Conservation (phyloP, 2,329 filamentous ascomycete genomes). For the Gnomoniopsis sp. region DNA sequence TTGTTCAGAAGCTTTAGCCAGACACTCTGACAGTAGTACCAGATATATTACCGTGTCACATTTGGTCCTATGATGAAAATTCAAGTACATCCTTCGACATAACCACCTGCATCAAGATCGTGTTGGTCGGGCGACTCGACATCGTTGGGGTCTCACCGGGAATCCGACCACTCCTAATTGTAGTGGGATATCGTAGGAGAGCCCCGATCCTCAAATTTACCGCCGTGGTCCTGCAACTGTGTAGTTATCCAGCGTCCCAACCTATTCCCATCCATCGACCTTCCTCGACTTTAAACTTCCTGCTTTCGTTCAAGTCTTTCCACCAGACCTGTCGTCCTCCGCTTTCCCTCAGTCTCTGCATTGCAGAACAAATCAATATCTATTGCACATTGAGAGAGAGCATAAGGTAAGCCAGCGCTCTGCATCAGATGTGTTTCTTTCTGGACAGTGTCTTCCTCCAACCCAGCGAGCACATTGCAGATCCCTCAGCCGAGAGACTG, state of each 20-base stretch:
- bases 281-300: too few species aligned
- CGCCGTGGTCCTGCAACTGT: too few species aligned
- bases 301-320: too few species aligned
- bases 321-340: too few species aligned
- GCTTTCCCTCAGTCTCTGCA: too few species aligned
- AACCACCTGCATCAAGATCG: background rate
- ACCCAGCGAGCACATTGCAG: too few species aligned
- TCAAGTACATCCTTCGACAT: background rate
- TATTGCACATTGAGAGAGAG: too few species aligned
- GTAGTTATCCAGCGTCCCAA: too few species aligned
- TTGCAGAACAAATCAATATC: too few species aligned
- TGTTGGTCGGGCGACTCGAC: background rate
- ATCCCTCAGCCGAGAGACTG: background rate
- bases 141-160: background rate
- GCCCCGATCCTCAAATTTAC: too few species aligned
- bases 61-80: background rate
- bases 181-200: too few species aligned
- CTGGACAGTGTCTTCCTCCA: background rate
- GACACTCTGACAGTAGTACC: background rate
- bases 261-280: too few species aligned
- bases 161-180: background rate
- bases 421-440: background rate
- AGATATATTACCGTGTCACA: background rate
- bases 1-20: background rate
- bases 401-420: background rate